phyloP scores from a whole-genome alignment of 2,329 filamentous ascomycete species.

The Beauveria varroae region DNA sequence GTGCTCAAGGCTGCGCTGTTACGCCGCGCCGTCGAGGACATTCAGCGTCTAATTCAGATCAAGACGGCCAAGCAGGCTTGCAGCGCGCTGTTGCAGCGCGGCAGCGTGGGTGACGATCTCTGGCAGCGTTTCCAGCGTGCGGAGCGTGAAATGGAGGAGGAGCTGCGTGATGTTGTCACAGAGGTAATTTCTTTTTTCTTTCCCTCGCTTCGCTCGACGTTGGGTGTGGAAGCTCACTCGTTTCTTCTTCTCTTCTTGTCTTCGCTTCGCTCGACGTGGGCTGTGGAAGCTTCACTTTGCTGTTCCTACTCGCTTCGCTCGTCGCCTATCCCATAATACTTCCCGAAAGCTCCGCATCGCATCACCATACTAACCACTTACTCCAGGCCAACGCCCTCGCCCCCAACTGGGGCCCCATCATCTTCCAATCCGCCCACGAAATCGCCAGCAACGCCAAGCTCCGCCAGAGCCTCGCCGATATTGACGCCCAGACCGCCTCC shows the following conservation, averaged over 20 bases:
- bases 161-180: constrained; percentile 85
- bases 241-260: too few relatives aligned
- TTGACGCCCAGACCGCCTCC: constrained; percentile 60
- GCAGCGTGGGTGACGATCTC: constrained; percentile 90
- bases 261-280: too few relatives aligned
- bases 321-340: neutral
- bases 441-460: constrained; percentile 79
- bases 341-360: neutral
- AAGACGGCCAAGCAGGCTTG: constrained; percentile 83
- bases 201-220: constrained; percentile 5
- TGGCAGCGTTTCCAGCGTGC: constrained; percentile 88
- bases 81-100: constrained; percentile 73
- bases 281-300: too few relatives aligned
- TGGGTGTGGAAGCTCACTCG: neutral
- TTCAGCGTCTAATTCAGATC: constrained; percentile 83
- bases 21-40: constrained; percentile 84
- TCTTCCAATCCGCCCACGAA: constrained; percentile 97
- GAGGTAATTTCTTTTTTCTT: constrained; percentile 53
- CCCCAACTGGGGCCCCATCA: constrained; percentile 83
- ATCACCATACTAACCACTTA: too few relatives aligned
- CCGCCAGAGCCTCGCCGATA: constrained; percentile 65
- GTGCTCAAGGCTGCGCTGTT: constrained; percentile 83
- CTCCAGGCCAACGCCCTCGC: constrained; percentile 79
- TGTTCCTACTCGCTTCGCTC: too few relatives aligned
- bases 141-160: constrained; percentile 96